These are phyloP conservation scores for Raffaelea albimanens DNA, from an alignment of 2,329 filamentous ascomycete species.

Conservation along the genomic window DNA sequence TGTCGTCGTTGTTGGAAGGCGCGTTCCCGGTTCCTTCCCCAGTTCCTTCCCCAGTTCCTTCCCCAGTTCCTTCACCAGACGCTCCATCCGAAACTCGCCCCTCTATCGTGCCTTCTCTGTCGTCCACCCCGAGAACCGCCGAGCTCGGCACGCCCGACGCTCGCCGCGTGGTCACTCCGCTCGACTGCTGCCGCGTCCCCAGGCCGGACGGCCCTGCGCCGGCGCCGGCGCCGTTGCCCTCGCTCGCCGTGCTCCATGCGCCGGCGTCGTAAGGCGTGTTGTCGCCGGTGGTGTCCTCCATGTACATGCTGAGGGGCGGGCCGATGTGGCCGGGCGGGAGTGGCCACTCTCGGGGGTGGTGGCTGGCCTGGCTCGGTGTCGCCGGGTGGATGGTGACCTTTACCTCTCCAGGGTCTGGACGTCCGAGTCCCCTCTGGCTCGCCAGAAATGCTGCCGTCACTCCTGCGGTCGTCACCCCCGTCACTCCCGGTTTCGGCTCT, in stretches of 20 bases:
- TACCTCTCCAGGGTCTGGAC: no score
- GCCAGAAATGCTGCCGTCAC: no score
- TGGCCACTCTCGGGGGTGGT: constrained; percentile 15
- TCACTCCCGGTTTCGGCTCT: no score
- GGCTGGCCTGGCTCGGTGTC: constrained; percentile 4
- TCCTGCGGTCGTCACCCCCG: no score
- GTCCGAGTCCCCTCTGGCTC: no score
- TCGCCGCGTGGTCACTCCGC: constrained; percentile 14
- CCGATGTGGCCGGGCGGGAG: constrained; percentile 19
- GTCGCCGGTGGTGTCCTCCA: constrained; percentile 14
- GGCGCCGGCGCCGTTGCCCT: constrained; percentile 17
- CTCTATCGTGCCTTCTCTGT: background rate
- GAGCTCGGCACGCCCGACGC: constrained; percentile 11
- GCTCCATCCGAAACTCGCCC: no score
- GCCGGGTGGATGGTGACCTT: constrained; percentile 22
- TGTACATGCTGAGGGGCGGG: constrained; percentile 17
- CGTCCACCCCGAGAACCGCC: constrained; percentile 5
- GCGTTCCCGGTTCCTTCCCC: no score
- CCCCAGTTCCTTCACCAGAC: no score
- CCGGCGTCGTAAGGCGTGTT: constrained; percentile 11
- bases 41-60: no score
- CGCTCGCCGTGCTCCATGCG: constrained; percentile 21
- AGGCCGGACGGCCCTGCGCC: background rate
- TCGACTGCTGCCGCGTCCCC: background rate
- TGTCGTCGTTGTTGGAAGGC: no score